These are phyloP conservation scores for Sclerotinia subarctica DNA, from an alignment of 2,329 filamentous ascomycete genomes.

Conservation along the genomic window DNA sequence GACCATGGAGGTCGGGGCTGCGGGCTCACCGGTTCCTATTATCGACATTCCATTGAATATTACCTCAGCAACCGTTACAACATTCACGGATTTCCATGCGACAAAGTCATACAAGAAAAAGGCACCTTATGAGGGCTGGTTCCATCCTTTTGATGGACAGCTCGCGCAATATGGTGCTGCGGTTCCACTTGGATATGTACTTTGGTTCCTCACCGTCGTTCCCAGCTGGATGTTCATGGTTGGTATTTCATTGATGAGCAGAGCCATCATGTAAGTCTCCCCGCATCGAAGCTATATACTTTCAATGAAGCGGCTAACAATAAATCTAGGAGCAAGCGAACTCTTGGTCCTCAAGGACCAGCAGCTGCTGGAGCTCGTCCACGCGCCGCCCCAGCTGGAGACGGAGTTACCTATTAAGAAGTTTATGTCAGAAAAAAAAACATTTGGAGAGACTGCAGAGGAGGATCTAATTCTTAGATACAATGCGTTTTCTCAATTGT, in stretches of 20 bases:
- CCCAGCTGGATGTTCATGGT: conserved; percentile 80
- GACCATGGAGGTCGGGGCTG: conserved; percentile 64
- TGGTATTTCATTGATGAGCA: conserved; percentile 67
- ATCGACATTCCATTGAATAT: conserved; percentile 66
- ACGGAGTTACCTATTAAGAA: conserved; percentile 27
- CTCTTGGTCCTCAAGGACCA: conserved; percentile 23
- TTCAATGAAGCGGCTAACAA: conserved; percentile 19
- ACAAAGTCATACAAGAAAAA: conserved; percentile 50
- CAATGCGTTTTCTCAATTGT: background rate
- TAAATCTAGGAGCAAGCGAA: conserved; percentile 24
- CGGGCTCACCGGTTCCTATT: conserved; percentile 60
- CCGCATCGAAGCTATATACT: background rate
- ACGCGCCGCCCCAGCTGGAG: conserved; percentile 31
- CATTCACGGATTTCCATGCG: conserved; percentile 58
- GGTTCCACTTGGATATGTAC: conserved; percentile 62
- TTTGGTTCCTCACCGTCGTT: conserved; percentile 64
- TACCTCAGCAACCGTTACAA: conserved; percentile 62
- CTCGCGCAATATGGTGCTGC: conserved; percentile 60
- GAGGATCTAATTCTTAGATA: background rate
- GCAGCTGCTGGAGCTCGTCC: conserved; percentile 26
- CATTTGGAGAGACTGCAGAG: no score
- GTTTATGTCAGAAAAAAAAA: background rate
- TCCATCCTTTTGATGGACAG: conserved; percentile 72
- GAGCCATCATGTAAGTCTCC: conserved; percentile 68
- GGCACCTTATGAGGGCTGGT: conserved; percentile 58